Base-by-base conservation (phyloP, 1,284 basidiomycete species). In the Ceratobasidium sp. region DNA sequence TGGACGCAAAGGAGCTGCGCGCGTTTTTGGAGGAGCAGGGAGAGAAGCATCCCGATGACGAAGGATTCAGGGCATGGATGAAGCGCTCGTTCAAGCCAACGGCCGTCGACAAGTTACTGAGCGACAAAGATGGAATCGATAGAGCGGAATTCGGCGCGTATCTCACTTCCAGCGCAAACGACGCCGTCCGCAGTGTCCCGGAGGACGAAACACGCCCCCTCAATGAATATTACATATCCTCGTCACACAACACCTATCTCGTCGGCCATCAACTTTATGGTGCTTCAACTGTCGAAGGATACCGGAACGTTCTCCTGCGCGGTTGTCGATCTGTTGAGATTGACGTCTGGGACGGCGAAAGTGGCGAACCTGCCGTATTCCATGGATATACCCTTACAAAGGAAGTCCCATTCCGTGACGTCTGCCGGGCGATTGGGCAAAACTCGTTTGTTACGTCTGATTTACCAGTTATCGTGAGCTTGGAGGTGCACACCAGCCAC, bases 221-320 rank as follows among this genome's bases (percentile, higher is more conserved):
- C 27, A 61, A 61, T 43, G 69, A 61, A 48, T 72, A 72, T n/a
- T 72, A 72, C 19, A 72, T 72, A 13, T 72, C 69, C 7, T 72
- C 69, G 27, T 72, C 69, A 2, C 69, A 72, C 43, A 72, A 72
- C 31, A 72, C 69, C 24, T 72, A 72, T 22, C 69, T 72, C 34
- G 56, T 72, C 31, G 56, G 56, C 39, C 69, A 62, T 61, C 69
- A 72, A 41, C 41, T 72, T 0, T 72, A 61, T 24, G 69, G 56
- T 9, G 58, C 56, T 24, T 72, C 69, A 1, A 61, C 69, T 37
- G 69, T 51, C 11, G 56, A 61, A 13, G 56, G 56, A 1, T 72
- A 72, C 37, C 41, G 29, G 9, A 61, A 72, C 39, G 69, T 72
- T 16, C 46, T 72, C 7, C 13, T 39, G 29, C 69, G 58, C 16